Conservation (phyloP, 129 eudicot genomes). For the Deinandra increscens region DNA sequence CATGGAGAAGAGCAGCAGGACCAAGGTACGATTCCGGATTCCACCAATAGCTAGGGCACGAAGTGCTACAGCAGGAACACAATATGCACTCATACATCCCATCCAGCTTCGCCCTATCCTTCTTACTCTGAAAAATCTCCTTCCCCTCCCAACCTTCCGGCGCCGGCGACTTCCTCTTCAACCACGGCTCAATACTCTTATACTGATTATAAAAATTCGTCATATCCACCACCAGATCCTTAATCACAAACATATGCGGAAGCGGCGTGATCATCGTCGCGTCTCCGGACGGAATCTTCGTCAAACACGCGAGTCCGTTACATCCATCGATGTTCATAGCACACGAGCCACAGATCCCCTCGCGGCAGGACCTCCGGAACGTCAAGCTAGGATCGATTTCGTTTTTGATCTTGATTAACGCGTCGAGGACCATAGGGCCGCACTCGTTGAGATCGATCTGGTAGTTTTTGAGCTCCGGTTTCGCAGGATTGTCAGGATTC, state of each 20-base stretch:
- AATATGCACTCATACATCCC: constrained; percentile 94
- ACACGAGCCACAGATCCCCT: constrained; percentile 93
- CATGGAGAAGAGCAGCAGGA: constrained; percentile 88
- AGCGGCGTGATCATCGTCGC: constrained; percentile 66
- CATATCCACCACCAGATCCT: constrained; percentile 98
- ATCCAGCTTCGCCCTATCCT: constrained; percentile 77
- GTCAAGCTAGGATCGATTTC: constrained; percentile 82
- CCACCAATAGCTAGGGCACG: constrained; percentile 99
- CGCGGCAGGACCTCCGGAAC: constrained; percentile 86
- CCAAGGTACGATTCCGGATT: constrained; percentile 89
- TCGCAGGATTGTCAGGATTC: constrained; percentile 64
- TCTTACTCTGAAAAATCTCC: constrained; percentile 76
- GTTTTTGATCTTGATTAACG: constrained; percentile 80
- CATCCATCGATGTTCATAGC: constrained; percentile 92
- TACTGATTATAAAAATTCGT: constrained; percentile 91
- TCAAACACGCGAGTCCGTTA: constrained; percentile 81
- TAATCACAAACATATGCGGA: constrained; percentile 93
- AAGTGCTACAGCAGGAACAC: constrained; percentile 90
- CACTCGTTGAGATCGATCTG: constrained; percentile 76
- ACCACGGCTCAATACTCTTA: constrained; percentile 95
- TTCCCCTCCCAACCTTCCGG: constrained; percentile 44
- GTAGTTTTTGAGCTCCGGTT: constrained; percentile 68
- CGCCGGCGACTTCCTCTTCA: constrained; percentile 75
- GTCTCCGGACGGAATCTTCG: constrained; percentile 49
- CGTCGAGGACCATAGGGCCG: constrained; percentile 91